Conservation (phyloP, 2,329 filamentous ascomycete species). For the Polychaeton citri region DNA sequence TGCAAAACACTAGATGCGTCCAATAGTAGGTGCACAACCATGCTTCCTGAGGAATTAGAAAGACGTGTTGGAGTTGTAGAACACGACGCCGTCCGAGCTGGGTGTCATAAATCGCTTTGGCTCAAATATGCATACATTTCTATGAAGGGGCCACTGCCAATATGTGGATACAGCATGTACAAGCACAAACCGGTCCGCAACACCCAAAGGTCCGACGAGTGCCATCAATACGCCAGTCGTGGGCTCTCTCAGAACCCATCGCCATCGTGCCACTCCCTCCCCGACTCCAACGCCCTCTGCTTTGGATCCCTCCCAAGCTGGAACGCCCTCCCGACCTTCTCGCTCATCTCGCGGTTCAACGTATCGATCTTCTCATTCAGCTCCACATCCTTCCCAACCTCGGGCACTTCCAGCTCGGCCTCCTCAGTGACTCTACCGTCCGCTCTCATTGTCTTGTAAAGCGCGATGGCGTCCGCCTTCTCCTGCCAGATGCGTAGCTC, state of each 20-base stretch:
- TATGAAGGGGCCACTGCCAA: too few relatives aligned
- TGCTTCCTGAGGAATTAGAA: too few relatives aligned
- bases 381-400: constrained; percentile 29
- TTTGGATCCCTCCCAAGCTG: constrained; percentile 38
- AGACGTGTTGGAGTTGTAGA: too few relatives aligned
- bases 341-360: constrained; percentile 29
- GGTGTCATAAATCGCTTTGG: too few relatives aligned
- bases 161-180: too few relatives aligned
- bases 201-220: too few relatives aligned
- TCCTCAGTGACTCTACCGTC: constrained; percentile 27
- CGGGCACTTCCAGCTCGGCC: constrained; percentile 23
- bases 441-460: constrained; percentile 24
- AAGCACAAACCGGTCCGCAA: too few relatives aligned
- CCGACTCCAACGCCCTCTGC: constrained; percentile 38
- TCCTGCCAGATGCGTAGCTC: constrained; percentile 31
- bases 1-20: too few relatives aligned
- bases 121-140: too few relatives aligned
- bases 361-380: constrained; percentile 31
- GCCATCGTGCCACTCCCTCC: constrained; percentile 41
- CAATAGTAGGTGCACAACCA: too few relatives aligned
- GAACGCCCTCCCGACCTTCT: constrained; percentile 31
- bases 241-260: constrained; percentile 40
- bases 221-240: too few relatives aligned
- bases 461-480: constrained; percentile 23
- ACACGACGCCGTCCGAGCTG: too few relatives aligned